Base-by-base conservation (phyloP, 352 stramenopile genomes). In the Globisporangium rhizosaccharum region DNA sequence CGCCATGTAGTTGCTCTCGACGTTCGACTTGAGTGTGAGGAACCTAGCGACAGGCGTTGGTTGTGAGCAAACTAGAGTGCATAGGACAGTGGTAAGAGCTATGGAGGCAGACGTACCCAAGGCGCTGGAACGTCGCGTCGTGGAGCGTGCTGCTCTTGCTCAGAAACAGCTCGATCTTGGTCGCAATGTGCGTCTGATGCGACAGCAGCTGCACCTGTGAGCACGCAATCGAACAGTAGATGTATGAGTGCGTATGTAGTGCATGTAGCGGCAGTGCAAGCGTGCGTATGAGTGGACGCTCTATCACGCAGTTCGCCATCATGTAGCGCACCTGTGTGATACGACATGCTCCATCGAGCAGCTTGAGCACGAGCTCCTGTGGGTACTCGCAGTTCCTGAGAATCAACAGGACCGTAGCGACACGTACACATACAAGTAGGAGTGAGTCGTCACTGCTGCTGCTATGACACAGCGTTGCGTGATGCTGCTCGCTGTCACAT, bases 151-250 rank as follows among this genome's bases (percentile, higher is more conserved):
- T 48, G 17, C 82, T 65, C 36, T 63, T 70, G 18, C 85, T 87
- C 41, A 97, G 70, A 58, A 95, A 97, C 1, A 98, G 71, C 62
- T 97, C 93, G 52, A 98, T 92, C 59, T 94, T 97, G 56, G 87
- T 93, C 47, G 91, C 81, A 51, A 98, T 97, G 61, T 97, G 89
- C 20, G 71, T 92, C 74, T 98, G 82, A 56, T 98, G 92, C 7
- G 87, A 97, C 26, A 97, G 72, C 28, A 98, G 68, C 56, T 98
- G 90, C 49, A 95, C 75, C 67, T 76, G 18, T 36, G 0, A 17
- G 26, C n/a, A 33, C 2, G 5, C 20, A 25, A 25, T 28, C 37
- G 9, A 6, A 1, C 20, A n/a, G 47, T 7, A 36, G 23, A 23
- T 23, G 23, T 23, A 23, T 23, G 23, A 23, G 23, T 2, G 14